Base-by-base conservation (phyloP, 2,329 filamentous ascomycete genomes). In the Endoconidiophora laricicola region DNA sequence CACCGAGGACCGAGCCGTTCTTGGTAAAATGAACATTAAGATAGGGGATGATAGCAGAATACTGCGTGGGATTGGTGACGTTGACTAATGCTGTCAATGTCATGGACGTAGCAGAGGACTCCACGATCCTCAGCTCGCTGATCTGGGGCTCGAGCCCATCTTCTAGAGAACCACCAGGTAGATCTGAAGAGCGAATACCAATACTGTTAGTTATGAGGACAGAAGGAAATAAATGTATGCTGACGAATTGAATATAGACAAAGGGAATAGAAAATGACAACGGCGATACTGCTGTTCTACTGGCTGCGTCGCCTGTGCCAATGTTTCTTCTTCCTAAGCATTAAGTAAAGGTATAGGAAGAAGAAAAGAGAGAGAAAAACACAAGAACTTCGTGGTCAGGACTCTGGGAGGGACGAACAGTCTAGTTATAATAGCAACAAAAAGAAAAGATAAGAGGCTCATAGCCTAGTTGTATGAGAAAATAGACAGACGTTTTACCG, bases 401-500 rank as follows among this genome's bases (percentile, higher is more conserved):
- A 37, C 43, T 45, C 43, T 24, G 38, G 44, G 44, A 23, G 22
- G 26, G 26, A 37, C 45, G 29, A 20, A 50, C 48, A 50, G 41
- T 50, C 18, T 36, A 38, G 43, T 4, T 42, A 43, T 16, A 33
- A 29, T 37, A 41, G 40, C 42, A 42, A 26, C n/a, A 44, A 52
- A 23, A 22, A 26, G n/a, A 37, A 40, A 46, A 37, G 16, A 46
- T 12, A 29, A 20, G 26, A 44, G 16, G 26, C 26, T 33, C 12
- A 33, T 33, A 33, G 26, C 26, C 24, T 49, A 49, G 40, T 49
- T 49, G 14, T 38, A 47, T 38, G 52, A 52, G 69, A 73, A 69
- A 66, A 71, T 72, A 66, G 71, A 86, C 88, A 79, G 81, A 94
- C 87, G 84, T 76, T 94, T 93, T 69, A 96, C 78, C 66, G 84